Evolutionary conservation across 768 basidiomycete species (phyloP), one percentile per base, ranked within the genome.

Genomic region (Phanerodontia chrysosporium): DNA sequence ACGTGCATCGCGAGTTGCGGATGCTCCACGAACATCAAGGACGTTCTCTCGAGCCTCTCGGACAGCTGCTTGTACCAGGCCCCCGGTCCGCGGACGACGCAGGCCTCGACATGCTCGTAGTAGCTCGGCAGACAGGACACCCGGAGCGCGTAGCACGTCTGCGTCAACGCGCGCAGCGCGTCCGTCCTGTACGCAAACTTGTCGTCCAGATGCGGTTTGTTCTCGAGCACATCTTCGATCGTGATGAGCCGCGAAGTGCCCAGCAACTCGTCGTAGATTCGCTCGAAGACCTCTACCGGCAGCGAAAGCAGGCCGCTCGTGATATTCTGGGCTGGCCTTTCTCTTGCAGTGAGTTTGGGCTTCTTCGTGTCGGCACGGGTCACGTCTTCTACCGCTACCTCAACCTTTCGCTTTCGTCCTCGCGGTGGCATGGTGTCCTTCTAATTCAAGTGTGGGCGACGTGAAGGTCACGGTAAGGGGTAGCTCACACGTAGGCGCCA

Each of bases 1-100:
- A 53, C 52, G 24, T 53, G 52, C 3, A 21, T 12, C 8, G 52
- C 32, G 2, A 36, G 35, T 16, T 53, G 32, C 32, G 52, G 32
- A 24, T 22, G 24, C 24, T 53, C 22, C 10, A 39, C 52, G 1
- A 53, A 22, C 52, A 39, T 2, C 18, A 16, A 14, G 2, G 52
- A 53, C 22, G 32, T 53, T 12, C 21, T 24, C 22, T 53, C 32
- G 6, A 53, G 52, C 21, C 52, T n/a, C 24, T 53, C 35, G 16
- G 52, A 14, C 10, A 53, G 35, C 35, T 53, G 32, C 22, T 53
- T 53, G 39, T 53, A 53, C 52, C 52, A 51, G 12, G 35, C 51
- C 21, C 32, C 1, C 13, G 29, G 30, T 22, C 52, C 35, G 24
- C 52, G 24, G 35, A 24, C 32, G 16, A 25, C 35, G 25, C 52